Evolutionary conservation across 2,329 filamentous ascomycete genomes (phyloP).

Genomic region (Cytospora piceae): DNA sequence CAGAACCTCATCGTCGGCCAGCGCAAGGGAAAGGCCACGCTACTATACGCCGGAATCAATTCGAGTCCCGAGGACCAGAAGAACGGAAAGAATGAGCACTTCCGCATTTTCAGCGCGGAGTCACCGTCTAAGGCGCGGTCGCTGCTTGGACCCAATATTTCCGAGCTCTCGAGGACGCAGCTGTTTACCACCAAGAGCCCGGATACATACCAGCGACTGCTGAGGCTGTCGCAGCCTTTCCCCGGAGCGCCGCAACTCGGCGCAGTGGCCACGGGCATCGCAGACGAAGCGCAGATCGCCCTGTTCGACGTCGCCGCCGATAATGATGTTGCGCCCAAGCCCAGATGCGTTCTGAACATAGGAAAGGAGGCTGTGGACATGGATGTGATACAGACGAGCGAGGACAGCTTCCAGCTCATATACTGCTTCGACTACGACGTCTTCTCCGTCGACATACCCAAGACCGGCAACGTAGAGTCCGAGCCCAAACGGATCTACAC

Average conservation of each 20-base stretch:
- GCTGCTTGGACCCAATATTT: constrained; percentile 46
- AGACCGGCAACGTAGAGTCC: constrained; percentile 43
- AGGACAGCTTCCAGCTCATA: constrained; percentile 69
- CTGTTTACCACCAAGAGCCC: constrained; percentile 58
- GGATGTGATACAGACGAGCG: constrained; percentile 67
- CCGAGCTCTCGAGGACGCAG: constrained; percentile 55
- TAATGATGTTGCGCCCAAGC: constrained; percentile 55
- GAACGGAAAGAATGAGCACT: constrained; percentile 80
- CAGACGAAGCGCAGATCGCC: constrained; percentile 73
- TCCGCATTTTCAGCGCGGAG: constrained; percentile 73
- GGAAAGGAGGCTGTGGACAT: constrained; percentile 67
- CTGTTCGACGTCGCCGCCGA: constrained; percentile 70
- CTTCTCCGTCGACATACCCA: constrained; percentile 64
- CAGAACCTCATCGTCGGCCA: constrained; percentile 76
- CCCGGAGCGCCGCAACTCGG: constrained; percentile 67
- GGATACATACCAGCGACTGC: constrained; percentile 61
- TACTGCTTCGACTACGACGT: constrained; percentile 81
- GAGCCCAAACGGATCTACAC: constrained; percentile 60
- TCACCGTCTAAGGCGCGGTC: constrained; percentile 38
- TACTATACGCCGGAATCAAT: constrained; percentile 80
- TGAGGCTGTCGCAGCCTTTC: constrained; percentile 57
- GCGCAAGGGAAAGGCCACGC: constrained; percentile 57
- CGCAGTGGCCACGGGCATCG: constrained; percentile 77
- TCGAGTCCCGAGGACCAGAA: constrained; percentile 73
- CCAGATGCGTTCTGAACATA: constrained; percentile 55